Evolutionary conservation across 495 filamentous ascomycete species (phyloP), one percentile per base, ranked within the genome.

Genomic region (Hamigera avellanea): DNA sequence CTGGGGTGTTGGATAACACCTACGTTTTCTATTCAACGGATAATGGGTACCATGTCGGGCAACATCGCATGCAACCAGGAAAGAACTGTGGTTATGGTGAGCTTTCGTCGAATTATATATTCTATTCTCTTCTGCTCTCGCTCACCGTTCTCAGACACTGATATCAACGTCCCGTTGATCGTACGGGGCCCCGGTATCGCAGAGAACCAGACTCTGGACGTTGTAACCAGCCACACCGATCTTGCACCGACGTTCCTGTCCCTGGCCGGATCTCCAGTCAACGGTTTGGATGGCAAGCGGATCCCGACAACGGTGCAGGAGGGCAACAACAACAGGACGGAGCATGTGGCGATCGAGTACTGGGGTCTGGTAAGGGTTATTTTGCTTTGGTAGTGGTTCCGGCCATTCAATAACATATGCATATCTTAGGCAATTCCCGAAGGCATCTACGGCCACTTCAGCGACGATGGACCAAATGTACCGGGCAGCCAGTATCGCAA

Each of bases 11-110:
- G 14, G 73, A 81, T 12, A 70, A 80, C 45, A 83, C 78, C 0
- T 82, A 73, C 41, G 63, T 84, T 35, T 62, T 84, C 40, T 82
- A 73, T 45, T 72, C 74, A 1, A 75, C 70, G 1, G 80, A 83
- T 43, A 82, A 83, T 48, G 80, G 80, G 0, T 83, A 76, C 45
- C 76, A 81, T 43, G 69, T 81, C 14, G 70, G 74, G 15, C 78
- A 83, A 44, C 80, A 84, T 53, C 64, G 78, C 6, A 52, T 82
- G 41, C 69, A 75, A 32, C 76, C 80, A 5, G 80, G 79, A 0
- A 84, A 84, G 53, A 69, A 74, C 40, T 78, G 72, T 44, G 74
- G 74, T 15, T 83, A 73, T 46, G 75, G 78, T 53, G 67, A 76
- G 57, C n/a, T n/a, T n/a, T n/a, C n/a, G n/a, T n/a, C n/a, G n/a